Evolutionary conservation across 2,329 filamentous ascomycete genomes (phyloP), one percentile per base, ranked within the genome.

Genomic region (Plenodomus lindquistii): DNA sequence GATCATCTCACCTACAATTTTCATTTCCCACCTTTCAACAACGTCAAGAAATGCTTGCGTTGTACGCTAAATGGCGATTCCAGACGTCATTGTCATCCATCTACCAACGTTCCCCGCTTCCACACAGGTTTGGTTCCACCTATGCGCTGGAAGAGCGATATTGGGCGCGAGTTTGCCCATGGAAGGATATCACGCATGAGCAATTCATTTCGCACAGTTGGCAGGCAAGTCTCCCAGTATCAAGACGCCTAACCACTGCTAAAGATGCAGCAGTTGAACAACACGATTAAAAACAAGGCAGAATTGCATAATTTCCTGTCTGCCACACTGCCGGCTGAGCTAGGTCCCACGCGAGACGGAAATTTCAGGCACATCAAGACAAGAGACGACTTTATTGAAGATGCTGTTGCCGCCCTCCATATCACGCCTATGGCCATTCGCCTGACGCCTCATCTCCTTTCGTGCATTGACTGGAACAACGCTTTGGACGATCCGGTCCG

Each of bases 381-480:
- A 19, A 78, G 77, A 10, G 73, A 81, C 2, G 75, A 80, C 17
- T 81, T 86, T 46, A 77, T 85, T 40, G 57, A 70, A 2, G 82
- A 86, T 63, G 76, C 85, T 3, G 60, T 76, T 19, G 70, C 72
- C 15, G 84, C 82, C 10, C 76, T 85, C 44, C 73, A 71, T 16
- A 61, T 72, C 4, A 79, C 83, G 1, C 79, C 83, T 2, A 86
- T 87, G 84, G 75, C 82, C 0, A 76, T 85, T 35, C 75, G 83
- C 9, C 69, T 86, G 46, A 85, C 81, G 24, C 84, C 84, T 1
- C 82, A 87, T 52, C 74, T 85, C 4, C 66, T 86, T 22, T 82
- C 81, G 51, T 75, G 78, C 1, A 79, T 85, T 46, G 73, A 87
- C 60, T 87, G 84, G 84, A 60, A 65, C 1, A 75, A 83, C 48